Conservation (phyloP, 163 green algal species). For the Scenedesmus sp. region DNA sequence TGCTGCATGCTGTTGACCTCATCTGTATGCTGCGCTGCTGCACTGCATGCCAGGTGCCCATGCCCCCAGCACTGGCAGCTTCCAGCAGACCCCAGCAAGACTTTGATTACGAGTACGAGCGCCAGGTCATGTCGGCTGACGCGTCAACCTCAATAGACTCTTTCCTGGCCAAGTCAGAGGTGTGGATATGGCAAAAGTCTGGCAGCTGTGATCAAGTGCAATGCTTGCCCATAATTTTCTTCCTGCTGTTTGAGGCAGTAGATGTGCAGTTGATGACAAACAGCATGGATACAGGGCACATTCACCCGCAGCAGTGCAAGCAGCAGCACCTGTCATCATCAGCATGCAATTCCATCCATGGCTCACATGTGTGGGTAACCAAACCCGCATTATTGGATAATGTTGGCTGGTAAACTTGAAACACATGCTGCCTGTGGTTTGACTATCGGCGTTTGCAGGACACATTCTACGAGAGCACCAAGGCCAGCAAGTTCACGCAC, state of each 20-base stretch:
- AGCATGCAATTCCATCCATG: too few relatives aligned
- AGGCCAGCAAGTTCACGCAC: slow-evolving; percentile 27
- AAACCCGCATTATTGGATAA: too few relatives aligned
- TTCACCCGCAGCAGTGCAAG: neutral
- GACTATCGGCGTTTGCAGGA: slow-evolving; percentile 24
- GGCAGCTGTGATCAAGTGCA: neutral
- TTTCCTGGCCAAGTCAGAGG: slow-evolving; percentile 46
- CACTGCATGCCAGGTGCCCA: slow-evolving; percentile 24
- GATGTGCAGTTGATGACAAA: neutral
- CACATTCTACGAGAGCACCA: slow-evolving; percentile 35
- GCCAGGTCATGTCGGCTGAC: slow-evolving; percentile 33
- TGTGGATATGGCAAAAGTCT: neutral
- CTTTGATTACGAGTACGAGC: slow-evolving; percentile 51
- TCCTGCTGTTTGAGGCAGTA: neutral
- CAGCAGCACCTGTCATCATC: too few relatives aligned
- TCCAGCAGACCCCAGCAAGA: slow-evolving; percentile 16
- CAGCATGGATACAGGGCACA: neutral
- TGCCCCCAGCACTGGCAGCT: slow-evolving; percentile 43
- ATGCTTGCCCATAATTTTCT: neutral
- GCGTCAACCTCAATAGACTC: slow-evolving; percentile 34
- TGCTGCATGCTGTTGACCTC: neutral
- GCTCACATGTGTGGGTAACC: too few relatives aligned
- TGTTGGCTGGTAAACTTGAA: too few relatives aligned
- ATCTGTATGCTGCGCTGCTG: neutral
- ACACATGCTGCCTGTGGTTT: neutral